These are phyloP conservation scores for Oryza longistaminata DNA, from an alignment of 176 grass and related monocot species.

Conservation along the genomic window DNA sequence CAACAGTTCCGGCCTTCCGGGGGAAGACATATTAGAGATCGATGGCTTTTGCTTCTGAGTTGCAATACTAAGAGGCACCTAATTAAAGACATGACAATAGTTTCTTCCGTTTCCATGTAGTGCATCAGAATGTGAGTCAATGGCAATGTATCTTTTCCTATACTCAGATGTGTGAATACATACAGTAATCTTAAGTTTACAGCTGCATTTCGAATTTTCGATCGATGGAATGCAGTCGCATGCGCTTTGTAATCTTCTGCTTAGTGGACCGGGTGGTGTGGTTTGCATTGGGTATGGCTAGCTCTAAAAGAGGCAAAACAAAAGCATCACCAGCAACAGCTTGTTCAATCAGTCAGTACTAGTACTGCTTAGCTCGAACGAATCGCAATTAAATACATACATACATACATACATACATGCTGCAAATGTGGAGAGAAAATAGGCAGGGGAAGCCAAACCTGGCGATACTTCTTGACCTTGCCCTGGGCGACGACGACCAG, in stretches of 20 bases:
- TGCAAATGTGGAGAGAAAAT: neutral
- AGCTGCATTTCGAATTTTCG: neutral
- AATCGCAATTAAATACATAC: too few relatives aligned
- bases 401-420: too few relatives aligned
- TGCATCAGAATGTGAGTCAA: neutral
- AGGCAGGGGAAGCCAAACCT: slow-evolving; percentile 24
- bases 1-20: neutral
- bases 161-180: neutral
- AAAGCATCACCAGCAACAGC: neutral
- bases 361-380: too few relatives aligned
- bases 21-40: neutral
- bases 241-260: neutral
- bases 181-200: neutral
- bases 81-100: neutral
- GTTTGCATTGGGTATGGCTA: neutral
- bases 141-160: neutral
- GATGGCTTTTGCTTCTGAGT: neutral
- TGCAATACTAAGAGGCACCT: neutral
- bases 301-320: too few relatives aligned
- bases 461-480: slow-evolving; percentile 70
- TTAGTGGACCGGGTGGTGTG: too few relatives aligned
- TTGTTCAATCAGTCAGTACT: neutral
- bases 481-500: slow-evolving; percentile 64
- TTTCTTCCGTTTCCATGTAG: neutral
- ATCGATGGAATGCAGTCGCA: neutral